Percentiles rank a stretch among this genome's conserved stretches.
phyloP scores from a whole-genome alignment of 768 basidiomycete species.

The Roridomyces roridus region DNA sequence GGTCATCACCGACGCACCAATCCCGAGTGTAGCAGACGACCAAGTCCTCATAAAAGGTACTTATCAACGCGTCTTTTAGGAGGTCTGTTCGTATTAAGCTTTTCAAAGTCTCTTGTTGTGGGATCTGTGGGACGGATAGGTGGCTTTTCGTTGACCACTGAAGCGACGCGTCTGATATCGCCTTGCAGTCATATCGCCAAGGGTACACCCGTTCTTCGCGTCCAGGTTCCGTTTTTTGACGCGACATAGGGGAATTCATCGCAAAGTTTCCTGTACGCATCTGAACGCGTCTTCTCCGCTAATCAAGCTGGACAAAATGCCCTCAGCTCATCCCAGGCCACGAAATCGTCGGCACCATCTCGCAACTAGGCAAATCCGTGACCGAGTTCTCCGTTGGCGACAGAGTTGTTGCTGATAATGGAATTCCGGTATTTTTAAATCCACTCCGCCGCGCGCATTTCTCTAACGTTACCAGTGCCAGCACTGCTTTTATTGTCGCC shows the following conservation, averaged over 20 bases:
- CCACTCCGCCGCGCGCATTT: constrained; percentile 18
- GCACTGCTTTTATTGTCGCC: constrained; percentile 75
- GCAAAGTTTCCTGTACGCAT: constrained; percentile 66
- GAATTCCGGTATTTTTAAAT: constrained; percentile 32
- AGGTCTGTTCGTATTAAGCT: not conserved
- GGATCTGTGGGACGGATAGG: constrained; percentile 73
- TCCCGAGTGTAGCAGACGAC: constrained; percentile 58
- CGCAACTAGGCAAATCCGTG: constrained; percentile 47
- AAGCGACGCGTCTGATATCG: not conserved
- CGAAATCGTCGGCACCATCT: constrained; percentile 49
- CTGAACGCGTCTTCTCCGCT: no score
- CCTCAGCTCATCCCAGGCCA: constrained; percentile 48
- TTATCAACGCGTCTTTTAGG: no score
- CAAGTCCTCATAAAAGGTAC: constrained; percentile 65
- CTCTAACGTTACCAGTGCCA: constrained; percentile 45
- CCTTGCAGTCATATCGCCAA: constrained; percentile 24
- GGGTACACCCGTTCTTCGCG: not conserved
- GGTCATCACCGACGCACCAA: constrained; percentile 50
- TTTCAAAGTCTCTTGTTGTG: constrained; percentile 22
- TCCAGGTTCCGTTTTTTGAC: constrained; percentile 1
- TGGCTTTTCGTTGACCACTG: constrained; percentile 40
- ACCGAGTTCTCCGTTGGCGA: constrained; percentile 48
- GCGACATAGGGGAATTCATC: constrained; percentile 65
- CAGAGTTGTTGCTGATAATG: constrained; percentile 49
- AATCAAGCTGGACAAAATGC: not conserved